Evolutionary conservation across 805 yeast species (phyloP), one percentile per base, ranked within the genome.

Genomic region (Yamadazyma sp.): DNA sequence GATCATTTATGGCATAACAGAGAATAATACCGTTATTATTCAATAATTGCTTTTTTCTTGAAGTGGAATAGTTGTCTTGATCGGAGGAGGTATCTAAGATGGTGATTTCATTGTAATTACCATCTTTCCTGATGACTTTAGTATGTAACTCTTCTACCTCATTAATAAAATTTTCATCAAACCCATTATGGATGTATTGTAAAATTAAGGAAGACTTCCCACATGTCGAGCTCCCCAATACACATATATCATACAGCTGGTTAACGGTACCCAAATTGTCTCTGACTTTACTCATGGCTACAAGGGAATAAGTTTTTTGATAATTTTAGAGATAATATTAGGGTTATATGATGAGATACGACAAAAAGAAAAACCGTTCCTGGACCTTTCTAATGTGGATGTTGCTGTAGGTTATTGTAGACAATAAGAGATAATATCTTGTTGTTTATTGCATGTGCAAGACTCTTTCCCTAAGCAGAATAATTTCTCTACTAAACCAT

Each of bases 21-120:
- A 63, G 53, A 7, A 65, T 31, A 15, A 57, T 45, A n/a, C 60
- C 47, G 5, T 40, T 43, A 13, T 65, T 57, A 36, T 64, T 66
- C 6, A 35, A 29, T 10, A 64, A 44, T 36, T 62, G 66, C 23
- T 43, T 39, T 13, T 47, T 44, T 23, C 57, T 46, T 8, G 56
- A 45, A 3, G 56, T 43, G 17, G 57, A 42, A 39, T 61, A 56
- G 27, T 41, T 41, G 30, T 62, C 69, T 19, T 40, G 42, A 4
- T 43, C 31, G 2, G 57, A 40, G 7, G 48, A 36, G 16, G 61
- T 50, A 35, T 65, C 72, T 28, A 63, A 45, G 8, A 66, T 60
- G 8, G 64, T 46, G 11, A 62, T 43, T 35, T 56, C 61, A 31
- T 49, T 38, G 26, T 48, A 50, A 24, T 39, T 40, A n/a, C 39